A percentile compares a stretch with the other conserved stretches of the same genome.
These are phyloP conservation scores for Cercospora zeina DNA, from an alignment of 2,329 filamentous ascomycete species.

Conservation along the genomic window DNA sequence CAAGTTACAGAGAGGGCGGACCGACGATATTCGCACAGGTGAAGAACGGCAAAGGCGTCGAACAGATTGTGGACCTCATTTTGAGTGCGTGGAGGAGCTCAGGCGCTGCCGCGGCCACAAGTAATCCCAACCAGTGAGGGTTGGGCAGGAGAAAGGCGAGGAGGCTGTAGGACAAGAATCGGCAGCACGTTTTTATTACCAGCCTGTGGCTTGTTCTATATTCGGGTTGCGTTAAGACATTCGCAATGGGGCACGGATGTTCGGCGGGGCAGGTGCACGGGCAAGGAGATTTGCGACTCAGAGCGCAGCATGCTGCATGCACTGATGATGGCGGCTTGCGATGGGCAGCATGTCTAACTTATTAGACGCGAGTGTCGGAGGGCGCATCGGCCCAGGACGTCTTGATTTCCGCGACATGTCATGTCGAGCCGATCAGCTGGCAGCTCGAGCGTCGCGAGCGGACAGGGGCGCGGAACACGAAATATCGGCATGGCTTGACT, in stretches of 20 bases:
- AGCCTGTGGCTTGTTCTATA: not conserved
- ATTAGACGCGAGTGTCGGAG: too few relatives aligned
- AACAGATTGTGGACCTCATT: constrained; percentile 85
- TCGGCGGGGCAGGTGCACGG: not conserved
- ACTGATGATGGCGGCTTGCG: too few relatives aligned
- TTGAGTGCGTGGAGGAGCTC: constrained; percentile 89
- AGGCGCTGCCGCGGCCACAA: constrained; percentile 58
- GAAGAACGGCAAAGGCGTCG: constrained; percentile 83
- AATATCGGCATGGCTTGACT: constrained; percentile 4
- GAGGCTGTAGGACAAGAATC: too few relatives aligned
- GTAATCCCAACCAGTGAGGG: constrained; percentile 11
- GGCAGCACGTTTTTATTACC: not conserved
- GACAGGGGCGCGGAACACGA: not conserved
- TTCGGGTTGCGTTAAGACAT: not conserved
- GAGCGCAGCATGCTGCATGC: too few relatives aligned
- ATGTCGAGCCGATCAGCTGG: constrained; percentile 3
- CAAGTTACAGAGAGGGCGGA: constrained; percentile 69
- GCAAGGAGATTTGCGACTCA: constrained; percentile 1
- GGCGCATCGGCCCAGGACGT: not conserved
- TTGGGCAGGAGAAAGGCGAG: too few relatives aligned
- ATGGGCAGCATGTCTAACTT: too few relatives aligned
- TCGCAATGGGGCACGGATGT: not conserved
- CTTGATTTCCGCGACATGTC: not conserved
- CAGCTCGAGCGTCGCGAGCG: not conserved
- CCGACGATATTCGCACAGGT: constrained; percentile 96